Base-by-base conservation (phyloP, 176 grass and related monocot species). In the Dendrocalamus sinicus region DNA sequence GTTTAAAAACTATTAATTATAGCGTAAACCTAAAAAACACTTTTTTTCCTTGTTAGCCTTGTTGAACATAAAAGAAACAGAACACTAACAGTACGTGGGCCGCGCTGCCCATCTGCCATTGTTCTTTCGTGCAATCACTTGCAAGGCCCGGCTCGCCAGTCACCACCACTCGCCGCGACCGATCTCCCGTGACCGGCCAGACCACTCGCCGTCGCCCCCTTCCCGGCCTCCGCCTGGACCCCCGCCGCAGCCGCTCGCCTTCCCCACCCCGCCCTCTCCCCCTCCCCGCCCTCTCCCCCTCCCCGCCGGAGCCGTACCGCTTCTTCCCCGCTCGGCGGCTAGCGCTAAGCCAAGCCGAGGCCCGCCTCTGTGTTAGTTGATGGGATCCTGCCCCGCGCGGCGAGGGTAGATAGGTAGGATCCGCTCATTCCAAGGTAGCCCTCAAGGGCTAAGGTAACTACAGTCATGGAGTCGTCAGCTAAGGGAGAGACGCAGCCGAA, bases 401-500 rank as follows among this genome's bases (percentile, higher is more conserved):
- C 69, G 69, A 83, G 39, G 58, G 71, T n/a, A 47, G 54, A 48
- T 15, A 73, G 59, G 9, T 57, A 67, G 54, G 54, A 73, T 73
- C 81, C 63, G 69, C n/a, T 41, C 35, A 37, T 24, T 76, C 73
- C 39, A 70, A 20, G 20, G 5, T 30, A 57, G 54, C 22, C 2
- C 54, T 45, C 13, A 55, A 58, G 45, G 55, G 50, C 46, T 48
- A 20, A 45, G 47, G 11, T 30, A 10, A 57, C 73, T 50, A 4
- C 48, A 68, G 67, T 32, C 75, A 91, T 91, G 89, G 61, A 61
- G 68, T 68, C 51, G 32, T 46, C 52, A 39, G 51, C 40, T 43
- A 62, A 60, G 16, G 41, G 75, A 60, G 80, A 80, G 35, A 58
- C 69, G 22, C 68, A 75, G 59, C 80, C 85, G 44, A 95, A 83